Conservation (phyloP, 495 filamentous ascomycete species). For the Hyaloscypha hepaticicola region DNA sequence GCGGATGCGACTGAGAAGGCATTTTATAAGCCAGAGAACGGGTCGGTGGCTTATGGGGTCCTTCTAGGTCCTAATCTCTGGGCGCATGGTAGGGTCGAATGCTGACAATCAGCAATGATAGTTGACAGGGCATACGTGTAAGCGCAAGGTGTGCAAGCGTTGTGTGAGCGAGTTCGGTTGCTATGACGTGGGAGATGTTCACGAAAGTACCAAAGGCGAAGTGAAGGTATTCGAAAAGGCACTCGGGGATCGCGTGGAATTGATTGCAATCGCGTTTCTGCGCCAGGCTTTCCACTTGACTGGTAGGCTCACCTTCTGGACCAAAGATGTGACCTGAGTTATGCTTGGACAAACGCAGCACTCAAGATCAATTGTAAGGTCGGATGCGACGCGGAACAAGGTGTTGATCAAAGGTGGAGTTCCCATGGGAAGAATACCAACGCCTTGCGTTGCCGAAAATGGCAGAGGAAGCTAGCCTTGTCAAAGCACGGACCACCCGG, state of each 20-base stretch:
- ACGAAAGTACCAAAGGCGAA: not conserved
- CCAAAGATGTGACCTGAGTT: not conserved
- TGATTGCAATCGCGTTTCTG: not conserved
- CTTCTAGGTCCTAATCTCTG: not conserved
- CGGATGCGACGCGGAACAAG: not conserved
- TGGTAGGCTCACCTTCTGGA: not conserved
- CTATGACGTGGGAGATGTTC: not conserved
- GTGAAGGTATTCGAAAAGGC: not conserved
- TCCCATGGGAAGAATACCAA: not conserved
- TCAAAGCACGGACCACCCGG: not conserved
- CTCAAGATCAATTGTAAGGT: not conserved
- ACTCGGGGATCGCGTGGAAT: not conserved
- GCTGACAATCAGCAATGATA: not conserved
- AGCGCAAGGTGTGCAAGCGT: not conserved
- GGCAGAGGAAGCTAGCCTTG: not conserved
- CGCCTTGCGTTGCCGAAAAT: not conserved
- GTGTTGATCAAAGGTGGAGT: not conserved
- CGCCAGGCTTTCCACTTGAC: not conserved
- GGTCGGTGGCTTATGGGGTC: not conserved
- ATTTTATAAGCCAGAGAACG: conserved; percentile 40
- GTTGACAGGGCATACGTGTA: not conserved
- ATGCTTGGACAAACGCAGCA: not conserved
- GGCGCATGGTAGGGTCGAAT: conserved; percentile 7
- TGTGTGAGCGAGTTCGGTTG: not conserved
- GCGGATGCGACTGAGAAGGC: conserved; percentile 65